phyloP scores from a whole-genome alignment of 2,329 filamentous ascomycete species.

The Epichloe amarillans region DNA sequence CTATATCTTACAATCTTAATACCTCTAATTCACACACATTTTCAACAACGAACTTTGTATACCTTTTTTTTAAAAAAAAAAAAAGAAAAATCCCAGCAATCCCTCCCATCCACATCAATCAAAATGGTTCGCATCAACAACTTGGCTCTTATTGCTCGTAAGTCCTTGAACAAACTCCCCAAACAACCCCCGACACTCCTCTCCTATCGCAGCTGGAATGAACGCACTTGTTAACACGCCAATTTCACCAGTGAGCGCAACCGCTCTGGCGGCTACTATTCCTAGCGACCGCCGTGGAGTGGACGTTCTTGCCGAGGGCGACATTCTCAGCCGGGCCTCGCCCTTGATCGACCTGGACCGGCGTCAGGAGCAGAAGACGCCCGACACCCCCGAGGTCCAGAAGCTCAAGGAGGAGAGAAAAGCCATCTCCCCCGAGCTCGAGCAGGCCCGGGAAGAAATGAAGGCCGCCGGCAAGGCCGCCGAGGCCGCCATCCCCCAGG shows the following conservation, averaged over 20 bases:
- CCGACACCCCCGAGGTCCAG: slow-evolving; percentile 1
- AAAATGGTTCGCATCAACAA: slow-evolving; percentile 6
- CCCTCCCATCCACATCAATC: neutral
- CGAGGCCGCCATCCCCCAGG: neutral
- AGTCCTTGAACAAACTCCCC: neutral
- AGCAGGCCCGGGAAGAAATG: neutral
- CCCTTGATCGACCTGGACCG: neutral
- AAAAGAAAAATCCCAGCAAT: too few relatives aligned
- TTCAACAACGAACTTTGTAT: too few relatives aligned
- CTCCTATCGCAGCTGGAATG: too few relatives aligned
- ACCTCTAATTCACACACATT: neutral
- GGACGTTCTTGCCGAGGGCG: neutral
- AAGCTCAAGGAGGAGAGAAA: slow-evolving; percentile 3
- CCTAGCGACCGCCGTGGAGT: neutral
- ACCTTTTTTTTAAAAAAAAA: too few relatives aligned
- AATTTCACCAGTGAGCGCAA: slow-evolving; percentile 1
- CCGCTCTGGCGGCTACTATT: slow-evolving; percentile 3
- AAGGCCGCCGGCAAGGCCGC: neutral
- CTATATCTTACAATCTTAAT: neutral
- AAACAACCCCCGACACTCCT: too few relatives aligned
- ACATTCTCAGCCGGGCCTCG: neutral
- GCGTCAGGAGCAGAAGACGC: neutral
- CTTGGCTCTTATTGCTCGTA: slow-evolving; percentile 5
- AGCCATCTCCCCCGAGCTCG: slow-evolving; percentile 1
- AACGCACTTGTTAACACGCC: neutral